Conservation (phyloP, 257 asterid species). For the Dorcoceras hygrometricum region DNA sequence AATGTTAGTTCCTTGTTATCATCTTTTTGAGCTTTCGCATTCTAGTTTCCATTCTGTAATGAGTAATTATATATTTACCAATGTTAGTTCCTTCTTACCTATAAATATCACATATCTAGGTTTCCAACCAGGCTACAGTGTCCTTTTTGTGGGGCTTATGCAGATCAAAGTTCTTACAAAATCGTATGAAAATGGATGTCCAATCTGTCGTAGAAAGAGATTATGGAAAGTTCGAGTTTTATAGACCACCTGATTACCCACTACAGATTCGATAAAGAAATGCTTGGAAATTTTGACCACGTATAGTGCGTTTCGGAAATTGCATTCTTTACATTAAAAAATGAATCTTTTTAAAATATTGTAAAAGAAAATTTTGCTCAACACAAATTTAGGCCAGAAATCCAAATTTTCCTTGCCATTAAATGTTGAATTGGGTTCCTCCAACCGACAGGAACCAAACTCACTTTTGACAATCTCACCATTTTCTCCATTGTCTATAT, state of each 20-base stretch:
- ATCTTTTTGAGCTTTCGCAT: background rate
- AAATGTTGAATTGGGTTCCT: background rate
- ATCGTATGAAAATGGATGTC: no score
- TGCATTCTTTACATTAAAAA: no score
- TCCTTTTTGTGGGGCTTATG: constrained; percentile 88
- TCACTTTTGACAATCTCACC: background rate
- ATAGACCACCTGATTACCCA: no score
- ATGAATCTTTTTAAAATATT: no score
- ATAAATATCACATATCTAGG: constrained; percentile 48
- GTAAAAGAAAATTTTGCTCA: no score
- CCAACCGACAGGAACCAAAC: background rate
- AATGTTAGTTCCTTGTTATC: background rate
- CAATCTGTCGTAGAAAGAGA: no score
- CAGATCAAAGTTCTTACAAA: no score
- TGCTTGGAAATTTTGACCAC: no score
- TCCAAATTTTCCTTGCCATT: background rate
- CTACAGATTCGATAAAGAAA: no score
- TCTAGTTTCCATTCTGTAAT: constrained; percentile 10
- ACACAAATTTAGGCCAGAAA: background rate
- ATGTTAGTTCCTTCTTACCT: background rate
- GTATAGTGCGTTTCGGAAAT: no score
- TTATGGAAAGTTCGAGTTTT: no score
- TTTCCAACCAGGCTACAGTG: constrained; percentile 91
- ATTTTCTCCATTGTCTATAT: no score
- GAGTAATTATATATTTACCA: constrained; percentile 14